Evolutionary conservation across 805 yeast species (phyloP).

Genomic region (Starmerella potacharoeniae): DNA sequence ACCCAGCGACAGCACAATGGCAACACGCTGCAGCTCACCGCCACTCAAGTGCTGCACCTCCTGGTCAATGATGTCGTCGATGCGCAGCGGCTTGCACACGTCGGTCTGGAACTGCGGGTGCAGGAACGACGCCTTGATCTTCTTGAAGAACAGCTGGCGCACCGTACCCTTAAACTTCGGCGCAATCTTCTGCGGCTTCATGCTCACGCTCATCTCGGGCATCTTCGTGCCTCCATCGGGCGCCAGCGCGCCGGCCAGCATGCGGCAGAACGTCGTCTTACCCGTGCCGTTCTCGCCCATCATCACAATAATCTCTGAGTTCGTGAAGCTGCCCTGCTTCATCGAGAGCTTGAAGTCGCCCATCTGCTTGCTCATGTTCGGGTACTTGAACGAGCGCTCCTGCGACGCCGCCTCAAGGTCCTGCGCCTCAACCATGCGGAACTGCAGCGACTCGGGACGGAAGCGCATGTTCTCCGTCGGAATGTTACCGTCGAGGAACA

Average conservation of each 20-base stretch:
- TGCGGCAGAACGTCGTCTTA: slow-evolving; percentile 92
- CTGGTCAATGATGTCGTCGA: slow-evolving; percentile 91
- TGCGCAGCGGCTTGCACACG: slow-evolving; percentile 87
- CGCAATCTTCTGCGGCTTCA: slow-evolving; percentile 99
- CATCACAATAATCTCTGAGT: slow-evolving; percentile 95
- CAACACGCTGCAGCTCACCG: slow-evolving; percentile 99
- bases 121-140: slow-evolving; percentile 85
- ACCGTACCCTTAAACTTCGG: slow-evolving; percentile 99
- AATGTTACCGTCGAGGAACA: slow-evolving; percentile 94
- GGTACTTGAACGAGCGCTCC: slow-evolving; percentile 65
- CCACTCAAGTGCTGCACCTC: slow-evolving; percentile 97
- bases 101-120: slow-evolving; percentile 98
- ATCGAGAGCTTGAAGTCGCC: slow-evolving; percentile 87
- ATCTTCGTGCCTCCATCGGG: slow-evolving; percentile 74
- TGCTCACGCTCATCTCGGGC: slow-evolving; percentile 83
- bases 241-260: slow-evolving; percentile 83
- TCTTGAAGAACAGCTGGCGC: slow-evolving; percentile 92
- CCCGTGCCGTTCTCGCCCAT: slow-evolving; percentile 99
- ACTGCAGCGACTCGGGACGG: slow-evolving; percentile 90
- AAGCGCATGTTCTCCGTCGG: slow-evolving; percentile 95
- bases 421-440: slow-evolving; percentile 80
- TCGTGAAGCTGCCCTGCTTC: slow-evolving; percentile 82
- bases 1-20: slow-evolving; percentile 91
- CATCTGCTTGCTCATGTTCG: slow-evolving; percentile 77
- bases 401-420: slow-evolving; percentile 69